Evolutionary conservation across 208 protist genomes (phyloP).

Genomic region (Dictyostelium gargantuum): DNA sequence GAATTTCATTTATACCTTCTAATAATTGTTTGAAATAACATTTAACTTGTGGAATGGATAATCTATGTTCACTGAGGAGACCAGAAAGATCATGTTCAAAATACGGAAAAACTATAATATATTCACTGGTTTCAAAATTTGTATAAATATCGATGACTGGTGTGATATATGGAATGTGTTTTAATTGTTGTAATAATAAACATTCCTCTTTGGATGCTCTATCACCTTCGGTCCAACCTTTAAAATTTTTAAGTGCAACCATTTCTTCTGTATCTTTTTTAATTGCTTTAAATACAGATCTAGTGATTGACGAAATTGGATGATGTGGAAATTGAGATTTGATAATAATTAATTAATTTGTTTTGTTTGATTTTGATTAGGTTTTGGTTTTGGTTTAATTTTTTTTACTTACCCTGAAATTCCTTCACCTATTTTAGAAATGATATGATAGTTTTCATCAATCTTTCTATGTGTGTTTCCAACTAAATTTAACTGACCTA

Average conservation of each 20-base stretch:
- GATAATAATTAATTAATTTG: neutral
- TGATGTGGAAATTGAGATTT: neutral
- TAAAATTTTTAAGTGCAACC: constrained; percentile 59
- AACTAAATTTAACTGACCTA: neutral
- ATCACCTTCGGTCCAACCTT: constrained; percentile 16
- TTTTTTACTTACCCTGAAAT: constrained; percentile 55
- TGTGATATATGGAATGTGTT: constrained; percentile 50
- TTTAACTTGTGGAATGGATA: constrained; percentile 55
- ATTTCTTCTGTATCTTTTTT: constrained; percentile 48
- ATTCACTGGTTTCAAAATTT: constrained; percentile 9
- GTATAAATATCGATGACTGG: constrained; percentile 34
- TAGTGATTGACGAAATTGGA: neutral
- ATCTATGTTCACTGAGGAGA: constrained; percentile 28
- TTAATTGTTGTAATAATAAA: constrained; percentile 12
- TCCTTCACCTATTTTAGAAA: constrained; percentile 60
- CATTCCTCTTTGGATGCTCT: constrained; percentile 51
- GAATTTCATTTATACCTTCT: constrained; percentile 32
- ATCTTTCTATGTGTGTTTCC: constrained; percentile 74
- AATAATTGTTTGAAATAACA: constrained; percentile 52
- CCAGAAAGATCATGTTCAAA: constrained; percentile 59
- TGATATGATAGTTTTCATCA: constrained; percentile 34
- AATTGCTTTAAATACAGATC: constrained; percentile 60
- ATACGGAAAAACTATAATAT: constrained; percentile 53
- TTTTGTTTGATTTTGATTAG: too few species aligned
- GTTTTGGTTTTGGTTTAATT: too few species aligned